A percentile compares a stretch with the other conserved stretches of the same genome.
Conservation (phyloP, 2,329 filamentous ascomycete genomes). For the Xylaria polymorpha region DNA sequence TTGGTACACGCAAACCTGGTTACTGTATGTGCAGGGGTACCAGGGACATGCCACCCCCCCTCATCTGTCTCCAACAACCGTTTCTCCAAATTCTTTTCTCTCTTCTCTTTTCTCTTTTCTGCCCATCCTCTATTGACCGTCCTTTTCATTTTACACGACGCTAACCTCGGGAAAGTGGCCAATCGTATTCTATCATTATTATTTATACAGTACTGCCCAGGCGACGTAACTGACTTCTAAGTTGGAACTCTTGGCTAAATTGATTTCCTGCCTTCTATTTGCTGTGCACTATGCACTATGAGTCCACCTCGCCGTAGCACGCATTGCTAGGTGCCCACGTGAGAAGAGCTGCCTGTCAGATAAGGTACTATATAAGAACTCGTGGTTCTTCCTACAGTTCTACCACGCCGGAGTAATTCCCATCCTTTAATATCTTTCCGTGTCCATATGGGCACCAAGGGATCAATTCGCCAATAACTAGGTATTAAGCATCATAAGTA, state of each 20-base stretch:
- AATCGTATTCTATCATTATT: not conserved
- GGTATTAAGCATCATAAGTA: not conserved
- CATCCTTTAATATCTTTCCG: not conserved
- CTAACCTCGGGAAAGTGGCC: not conserved
- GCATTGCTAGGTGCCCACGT: constrained; percentile 21
- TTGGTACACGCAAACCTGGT: constrained; percentile 14
- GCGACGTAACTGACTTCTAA: not conserved
- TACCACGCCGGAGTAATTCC: not conserved
- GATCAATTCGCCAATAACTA: not conserved
- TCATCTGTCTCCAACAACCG: constrained; percentile 16
- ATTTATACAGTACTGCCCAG: not conserved
- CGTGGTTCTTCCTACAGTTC: not conserved
- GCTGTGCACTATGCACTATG: not conserved
- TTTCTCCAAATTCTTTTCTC: not conserved
- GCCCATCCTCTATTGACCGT: not conserved
- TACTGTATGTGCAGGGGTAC: constrained; percentile 22
- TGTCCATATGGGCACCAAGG: not conserved
- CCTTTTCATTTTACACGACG: not conserved
- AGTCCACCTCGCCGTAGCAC: constrained; percentile 1
- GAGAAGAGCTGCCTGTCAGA: not conserved
- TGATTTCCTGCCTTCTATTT: not conserved
- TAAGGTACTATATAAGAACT: not conserved
- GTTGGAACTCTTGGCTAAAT: not conserved
- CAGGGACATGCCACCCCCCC: constrained; percentile 9
- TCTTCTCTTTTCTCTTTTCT: not conserved